Percentiles rank a stretch among this genome's conserved stretches.
Conservation (phyloP, 495 filamentous ascomycete species). For the Aspergillus egyptiacus region DNA sequence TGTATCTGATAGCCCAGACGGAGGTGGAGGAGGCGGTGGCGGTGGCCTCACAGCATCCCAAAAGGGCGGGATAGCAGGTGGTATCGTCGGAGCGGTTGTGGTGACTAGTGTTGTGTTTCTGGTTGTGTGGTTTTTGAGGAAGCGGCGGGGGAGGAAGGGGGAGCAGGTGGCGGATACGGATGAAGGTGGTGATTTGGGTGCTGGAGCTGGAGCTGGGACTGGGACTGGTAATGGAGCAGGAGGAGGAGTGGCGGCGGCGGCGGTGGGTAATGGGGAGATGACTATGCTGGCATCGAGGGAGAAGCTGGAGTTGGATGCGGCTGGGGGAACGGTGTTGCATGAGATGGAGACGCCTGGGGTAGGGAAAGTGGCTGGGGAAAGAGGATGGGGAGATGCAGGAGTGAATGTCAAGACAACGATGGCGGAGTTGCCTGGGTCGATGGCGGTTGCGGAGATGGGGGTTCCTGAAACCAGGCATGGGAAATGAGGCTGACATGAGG, state of each 20-base stretch:
- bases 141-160: neutral
- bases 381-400: neutral
- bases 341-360: conserved; percentile 5
- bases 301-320: conserved; percentile 11
- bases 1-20: neutral
- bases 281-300: conserved; percentile 13
- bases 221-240: conserved; percentile 8
- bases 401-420: neutral
- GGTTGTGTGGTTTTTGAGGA: neutral
- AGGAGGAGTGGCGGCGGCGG: neutral
- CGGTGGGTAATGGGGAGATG: conserved; percentile 3
- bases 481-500: neutral
- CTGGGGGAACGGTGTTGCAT: conserved; percentile 4
- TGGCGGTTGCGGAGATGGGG: conserved; percentile 2
- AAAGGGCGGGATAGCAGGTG: conserved; percentile 9
- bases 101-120: conserved; percentile 3
- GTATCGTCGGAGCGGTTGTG: conserved; percentile 5
- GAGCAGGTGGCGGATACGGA: conserved; percentile 14
- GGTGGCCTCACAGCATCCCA: neutral
- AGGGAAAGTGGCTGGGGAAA: neutral
- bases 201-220: neutral
- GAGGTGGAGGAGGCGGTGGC: neutral
- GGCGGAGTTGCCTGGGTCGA: neutral
- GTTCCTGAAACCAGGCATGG: neutral
- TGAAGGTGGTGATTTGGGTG: neutral